A percentile compares a stretch with the other conserved stretches of the same genome.
These are phyloP conservation scores for Trichophyton equinum DNA, from an alignment of 2,329 filamentous ascomycete species.

Conservation along the genomic window DNA sequence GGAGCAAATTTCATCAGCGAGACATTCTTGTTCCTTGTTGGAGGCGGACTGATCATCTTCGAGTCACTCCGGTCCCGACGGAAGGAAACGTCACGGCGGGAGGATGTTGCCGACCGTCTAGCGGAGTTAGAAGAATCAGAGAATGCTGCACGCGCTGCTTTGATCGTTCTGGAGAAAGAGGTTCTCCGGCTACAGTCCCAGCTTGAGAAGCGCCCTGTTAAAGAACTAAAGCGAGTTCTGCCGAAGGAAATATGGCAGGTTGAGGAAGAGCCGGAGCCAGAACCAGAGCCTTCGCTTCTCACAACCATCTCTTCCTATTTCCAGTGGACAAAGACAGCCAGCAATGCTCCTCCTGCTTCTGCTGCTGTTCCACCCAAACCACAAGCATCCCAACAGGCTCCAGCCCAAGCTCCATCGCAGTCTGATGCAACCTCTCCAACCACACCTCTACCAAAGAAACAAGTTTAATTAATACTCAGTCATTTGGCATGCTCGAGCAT, in stretches of 20 bases:
- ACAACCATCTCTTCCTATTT: slow-evolving; percentile 6
- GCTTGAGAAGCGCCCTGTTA: slow-evolving; percentile 20
- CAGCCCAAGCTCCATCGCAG: background rate
- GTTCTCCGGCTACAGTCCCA: slow-evolving; percentile 31
- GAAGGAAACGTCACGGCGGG: slow-evolving; percentile 48
- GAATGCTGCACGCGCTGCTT: slow-evolving; percentile 27
- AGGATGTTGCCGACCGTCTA: slow-evolving; percentile 49
- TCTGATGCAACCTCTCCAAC: background rate
- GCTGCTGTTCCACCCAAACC: background rate
- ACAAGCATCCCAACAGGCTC: background rate
- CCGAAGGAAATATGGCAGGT: slow-evolving; percentile 31
- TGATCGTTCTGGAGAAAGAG: slow-evolving; percentile 37
- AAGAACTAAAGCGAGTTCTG: slow-evolving; percentile 25
- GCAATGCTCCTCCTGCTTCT: background rate
- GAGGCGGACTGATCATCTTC: slow-evolving; percentile 48
- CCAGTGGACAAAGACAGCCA: slow-evolving; percentile 1
- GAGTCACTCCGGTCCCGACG: slow-evolving; percentile 49
- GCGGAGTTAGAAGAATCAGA: slow-evolving; percentile 44
- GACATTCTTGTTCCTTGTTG: slow-evolving; percentile 53
- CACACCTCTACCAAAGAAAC: background rate
- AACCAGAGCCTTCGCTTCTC: slow-evolving; percentile 12
- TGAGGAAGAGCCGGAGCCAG: slow-evolving; percentile 20
- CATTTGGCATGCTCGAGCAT: background rate
- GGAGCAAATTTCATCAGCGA: slow-evolving; percentile 59
- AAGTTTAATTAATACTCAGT: background rate